A percentile compares a stretch with the other conserved stretches of the same genome.
Evolutionary conservation across 2,329 filamentous ascomycete species (phyloP).

Genomic region (Paraconiothyrium brasiliense): DNA sequence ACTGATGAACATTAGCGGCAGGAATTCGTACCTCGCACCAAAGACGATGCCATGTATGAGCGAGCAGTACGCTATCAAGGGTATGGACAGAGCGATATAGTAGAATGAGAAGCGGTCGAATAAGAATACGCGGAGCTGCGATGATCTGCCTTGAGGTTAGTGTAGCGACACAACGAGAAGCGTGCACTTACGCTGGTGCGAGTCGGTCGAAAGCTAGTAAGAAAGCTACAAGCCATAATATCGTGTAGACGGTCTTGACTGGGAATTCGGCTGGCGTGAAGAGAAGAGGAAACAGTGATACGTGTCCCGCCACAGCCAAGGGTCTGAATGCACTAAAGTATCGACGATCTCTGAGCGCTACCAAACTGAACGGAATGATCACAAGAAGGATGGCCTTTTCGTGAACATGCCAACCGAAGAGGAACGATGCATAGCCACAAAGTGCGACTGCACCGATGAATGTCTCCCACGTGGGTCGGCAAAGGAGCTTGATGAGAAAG

Average conservation of each 20-base stretch:
- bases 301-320: conserved; percentile 90
- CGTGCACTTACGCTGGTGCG: conserved; percentile 73
- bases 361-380: conserved; percentile 92
- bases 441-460: conserved; percentile 91
- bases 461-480: conserved; percentile 81
- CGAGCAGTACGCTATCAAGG: conserved; percentile 88
- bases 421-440: conserved; percentile 94
- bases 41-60: conserved; percentile 85
- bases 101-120: conserved; percentile 89
- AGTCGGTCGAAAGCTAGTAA: conserved; percentile 86
- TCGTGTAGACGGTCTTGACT: conserved; percentile 90
- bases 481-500: conserved; percentile 81
- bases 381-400: conserved; percentile 96
- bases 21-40: conserved; percentile 83
- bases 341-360: conserved; percentile 87
- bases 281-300: conserved; percentile 91
- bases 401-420: conserved; percentile 98
- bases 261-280: conserved; percentile 94
- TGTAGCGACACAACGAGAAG: not conserved
- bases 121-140: conserved; percentile 82
- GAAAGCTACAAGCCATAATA: conserved; percentile 90
- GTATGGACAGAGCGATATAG: conserved; percentile 90
- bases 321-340: conserved; percentile 93
- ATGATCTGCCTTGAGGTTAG: conserved; percentile 60
- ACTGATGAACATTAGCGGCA: conserved; percentile 97